phyloP scores from a whole-genome alignment of 2,329 filamentous ascomycete genomes.

The Fusarium penzigii region DNA sequence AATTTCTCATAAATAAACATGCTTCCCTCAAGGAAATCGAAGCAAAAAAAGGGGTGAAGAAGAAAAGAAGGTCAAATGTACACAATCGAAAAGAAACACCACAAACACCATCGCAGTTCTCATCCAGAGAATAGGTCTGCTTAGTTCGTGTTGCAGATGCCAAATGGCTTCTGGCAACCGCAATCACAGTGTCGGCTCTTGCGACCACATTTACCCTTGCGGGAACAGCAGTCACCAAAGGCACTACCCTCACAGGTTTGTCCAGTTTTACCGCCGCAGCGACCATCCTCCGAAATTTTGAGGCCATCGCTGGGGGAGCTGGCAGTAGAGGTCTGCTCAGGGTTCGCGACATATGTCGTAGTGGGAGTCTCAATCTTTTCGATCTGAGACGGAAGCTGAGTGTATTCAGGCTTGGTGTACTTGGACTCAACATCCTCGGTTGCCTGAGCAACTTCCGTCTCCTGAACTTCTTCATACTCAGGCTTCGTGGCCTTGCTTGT shows the following conservation, averaged over 20 bases:
- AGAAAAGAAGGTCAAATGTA: neutral
- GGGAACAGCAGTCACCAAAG: constrained; percentile 47
- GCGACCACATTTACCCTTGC: constrained; percentile 40
- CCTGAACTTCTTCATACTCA: neutral
- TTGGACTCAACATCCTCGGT: neutral
- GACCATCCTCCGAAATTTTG: constrained; percentile 40
- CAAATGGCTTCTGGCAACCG: constrained; percentile 39
- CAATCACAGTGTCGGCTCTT: constrained; percentile 38
- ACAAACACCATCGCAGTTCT: neutral
- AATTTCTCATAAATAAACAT: neutral
- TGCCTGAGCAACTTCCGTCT: neutral
- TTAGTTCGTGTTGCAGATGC: constrained; percentile 31
- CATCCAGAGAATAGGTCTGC: neutral
- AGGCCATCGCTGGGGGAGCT: constrained; percentile 8
- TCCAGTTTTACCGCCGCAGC: constrained; percentile 41
- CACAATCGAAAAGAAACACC: neutral
- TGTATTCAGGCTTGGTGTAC: neutral
- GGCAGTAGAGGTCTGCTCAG: constrained; percentile 18
- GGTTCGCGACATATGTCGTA: constrained; percentile 6
- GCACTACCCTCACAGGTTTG: constrained; percentile 44
- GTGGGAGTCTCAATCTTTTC: constrained; percentile 3
- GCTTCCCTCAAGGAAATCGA: neutral
- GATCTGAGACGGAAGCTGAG: neutral
- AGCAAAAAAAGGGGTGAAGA: neutral
- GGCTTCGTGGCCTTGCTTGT: constrained; percentile 7